Evolutionary conservation across 257 asterid species (phyloP), one percentile per base, ranked within the genome.

Genomic region (Petrea volubilis): DNA sequence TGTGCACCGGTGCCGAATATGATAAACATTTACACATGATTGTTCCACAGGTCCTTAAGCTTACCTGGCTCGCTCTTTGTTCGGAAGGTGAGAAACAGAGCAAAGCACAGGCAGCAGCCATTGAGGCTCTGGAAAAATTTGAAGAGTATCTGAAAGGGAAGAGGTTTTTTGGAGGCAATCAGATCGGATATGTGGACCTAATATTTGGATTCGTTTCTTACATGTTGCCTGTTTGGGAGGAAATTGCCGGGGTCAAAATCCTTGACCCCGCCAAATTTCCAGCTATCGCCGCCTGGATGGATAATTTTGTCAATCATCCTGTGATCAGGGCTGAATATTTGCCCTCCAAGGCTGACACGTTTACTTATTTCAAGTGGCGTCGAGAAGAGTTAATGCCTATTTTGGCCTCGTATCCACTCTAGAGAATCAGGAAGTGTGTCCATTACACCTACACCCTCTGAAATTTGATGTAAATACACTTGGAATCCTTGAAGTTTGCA

Each of bases 121-220:
- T 29, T 1, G 79, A 71, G 17, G 75, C 74, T 24, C 14, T 83
- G 68, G 85, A 81, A 60, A 68, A 68, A 47, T 1, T 81, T 0
- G 84, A 83, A 62, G 73, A 74, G 20, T 46, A 64, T 29, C 75
- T 75, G 0, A 51, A 71, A 33, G 85, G 83, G 17, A 79, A 76
- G 0, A 56, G 1, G 14, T 81, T 63, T 63, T 83, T 86, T 56
- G 91, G 87, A 53, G 89, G 84, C 0, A 81, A 86, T 0, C 58
- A 17, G 9, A 77, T 79, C 7, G 89, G 91, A 0, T 73, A 57
- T 43, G n/a, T 75, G 21, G 91, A 86, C 25, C 51, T 86, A 0
- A 52, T 67, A 4, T 21, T 84, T 12, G 90, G 86, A 43, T 78
- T 47, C 60, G 25, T 78, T 56, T 20, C 87, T 3, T 73, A 69